Conservation (phyloP, 257 asterid species). For the Apocynum venetum region DNA sequence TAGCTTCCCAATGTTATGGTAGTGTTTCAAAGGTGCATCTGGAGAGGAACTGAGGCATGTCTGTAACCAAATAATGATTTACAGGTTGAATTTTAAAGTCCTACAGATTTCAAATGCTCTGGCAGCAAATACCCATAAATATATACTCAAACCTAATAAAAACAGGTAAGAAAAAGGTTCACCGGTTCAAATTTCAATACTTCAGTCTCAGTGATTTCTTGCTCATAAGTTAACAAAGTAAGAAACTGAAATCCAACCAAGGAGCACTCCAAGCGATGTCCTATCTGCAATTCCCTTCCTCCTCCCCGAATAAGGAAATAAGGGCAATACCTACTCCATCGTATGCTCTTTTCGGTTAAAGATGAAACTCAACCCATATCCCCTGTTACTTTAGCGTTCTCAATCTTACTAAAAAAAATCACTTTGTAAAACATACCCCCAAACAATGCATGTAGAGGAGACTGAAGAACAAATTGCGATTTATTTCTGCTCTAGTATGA, state of each 20-base stretch:
- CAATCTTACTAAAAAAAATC: background rate
- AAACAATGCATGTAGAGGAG: background rate
- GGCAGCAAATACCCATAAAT: background rate
- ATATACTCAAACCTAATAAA: background rate
- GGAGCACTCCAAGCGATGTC: background rate
- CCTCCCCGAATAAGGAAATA: background rate
- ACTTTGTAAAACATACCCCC: background rate
- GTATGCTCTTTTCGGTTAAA: background rate
- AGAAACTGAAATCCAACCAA: background rate
- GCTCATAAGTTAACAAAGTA: background rate
- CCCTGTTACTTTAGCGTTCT: background rate
- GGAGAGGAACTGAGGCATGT: background rate
- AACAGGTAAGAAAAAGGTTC: background rate
- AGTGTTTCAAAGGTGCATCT: background rate
- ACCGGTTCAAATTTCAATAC: background rate
- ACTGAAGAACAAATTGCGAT: background rate
- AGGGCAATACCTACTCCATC: background rate
- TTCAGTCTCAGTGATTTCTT: background rate
- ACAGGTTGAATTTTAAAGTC: background rate
- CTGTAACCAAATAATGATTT: background rate
- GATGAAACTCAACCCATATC: background rate
- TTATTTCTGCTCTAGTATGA: background rate
- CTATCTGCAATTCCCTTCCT: background rate
- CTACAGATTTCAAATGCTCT: background rate
- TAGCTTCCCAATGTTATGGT: background rate